Percentiles rank a stretch among this genome's conserved stretches.
phyloP scores from a whole-genome alignment of 2,329 filamentous ascomycete species.

The Aspergillus arachidicola region DNA sequence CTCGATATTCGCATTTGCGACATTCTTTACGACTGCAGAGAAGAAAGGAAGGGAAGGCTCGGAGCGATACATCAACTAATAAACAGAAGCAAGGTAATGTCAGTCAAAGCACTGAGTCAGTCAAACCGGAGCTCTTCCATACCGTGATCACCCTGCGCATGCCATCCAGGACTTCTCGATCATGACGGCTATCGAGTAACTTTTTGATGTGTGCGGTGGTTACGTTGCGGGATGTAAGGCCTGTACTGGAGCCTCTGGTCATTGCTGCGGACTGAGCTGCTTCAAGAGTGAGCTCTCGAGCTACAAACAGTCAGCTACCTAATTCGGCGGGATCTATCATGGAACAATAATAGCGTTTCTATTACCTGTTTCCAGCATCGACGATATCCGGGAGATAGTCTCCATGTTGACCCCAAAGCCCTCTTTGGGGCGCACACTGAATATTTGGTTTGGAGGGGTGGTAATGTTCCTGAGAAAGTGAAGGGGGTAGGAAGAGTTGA shows the following conservation, averaged over 20 bases:
- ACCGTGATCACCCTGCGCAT: slow-evolving; percentile 86
- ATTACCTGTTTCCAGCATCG: slow-evolving; percentile 91
- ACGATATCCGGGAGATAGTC: slow-evolving; percentile 91
- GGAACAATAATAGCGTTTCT: not conserved
- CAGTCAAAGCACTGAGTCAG: slow-evolving; percentile 14
- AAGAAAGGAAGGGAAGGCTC: slow-evolving; percentile 91
- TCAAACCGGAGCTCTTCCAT: slow-evolving; percentile 30
- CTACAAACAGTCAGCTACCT: slow-evolving; percentile 52
- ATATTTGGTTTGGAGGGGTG: slow-evolving; percentile 5
- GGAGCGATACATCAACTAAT: slow-evolving; percentile 89
- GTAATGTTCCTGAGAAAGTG: not conserved
- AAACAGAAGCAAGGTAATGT: slow-evolving; percentile 13
- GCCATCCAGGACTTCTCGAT: slow-evolving; percentile 90
- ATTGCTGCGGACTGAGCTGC: slow-evolving; percentile 83
- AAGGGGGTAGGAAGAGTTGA: slow-evolving; percentile 8
- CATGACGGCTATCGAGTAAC: slow-evolving; percentile 88
- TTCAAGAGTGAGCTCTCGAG: slow-evolving; percentile 95
- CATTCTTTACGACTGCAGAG: slow-evolving; percentile 97
- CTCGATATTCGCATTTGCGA: slow-evolving; percentile 88
- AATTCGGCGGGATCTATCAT: slow-evolving; percentile 6
- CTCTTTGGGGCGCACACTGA: slow-evolving; percentile 6
- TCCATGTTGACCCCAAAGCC: slow-evolving; percentile 66
- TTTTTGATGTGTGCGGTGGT: slow-evolving; percentile 89
- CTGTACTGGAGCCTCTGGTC: slow-evolving; percentile 53
- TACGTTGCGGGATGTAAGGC: slow-evolving; percentile 65